phyloP scores from a whole-genome alignment of 192 early-diverging fungal genomes.

The Neocallimastix lanati region DNA sequence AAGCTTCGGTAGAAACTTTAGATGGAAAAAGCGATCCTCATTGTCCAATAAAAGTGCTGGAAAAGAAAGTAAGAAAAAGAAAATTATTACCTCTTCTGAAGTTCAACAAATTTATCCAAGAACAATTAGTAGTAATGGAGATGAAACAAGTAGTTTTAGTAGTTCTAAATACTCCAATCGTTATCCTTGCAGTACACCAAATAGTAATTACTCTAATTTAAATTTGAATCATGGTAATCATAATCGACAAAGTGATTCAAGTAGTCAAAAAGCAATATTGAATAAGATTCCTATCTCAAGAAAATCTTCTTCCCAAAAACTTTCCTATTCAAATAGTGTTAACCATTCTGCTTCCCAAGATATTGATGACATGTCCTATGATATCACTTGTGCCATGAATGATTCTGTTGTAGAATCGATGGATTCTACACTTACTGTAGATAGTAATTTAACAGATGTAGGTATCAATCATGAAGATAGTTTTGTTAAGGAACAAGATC shows the following conservation, averaged over 20 bases:
- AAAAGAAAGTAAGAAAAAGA: neutral
- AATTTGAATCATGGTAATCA: neutral
- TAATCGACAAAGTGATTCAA: no score
- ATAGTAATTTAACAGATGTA: neutral
- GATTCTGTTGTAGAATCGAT: no score
- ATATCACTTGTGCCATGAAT: neutral
- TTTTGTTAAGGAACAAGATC: no score
- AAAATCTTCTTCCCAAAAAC: neutral
- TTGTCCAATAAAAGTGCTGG: neutral
- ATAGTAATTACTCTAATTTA: neutral
- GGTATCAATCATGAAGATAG: no score
- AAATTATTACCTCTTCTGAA: neutral
- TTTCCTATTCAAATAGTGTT: neutral
- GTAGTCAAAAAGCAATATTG: no score
- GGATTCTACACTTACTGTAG: neutral
- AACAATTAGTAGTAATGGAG: neutral
- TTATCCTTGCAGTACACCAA: neutral
- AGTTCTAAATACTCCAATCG: neutral
- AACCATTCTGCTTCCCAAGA: no score
- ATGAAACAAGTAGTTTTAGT: neutral
- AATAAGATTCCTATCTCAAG: no score
- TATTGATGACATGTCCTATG: neutral
- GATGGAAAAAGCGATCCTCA: neutral
- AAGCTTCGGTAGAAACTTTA: neutral
- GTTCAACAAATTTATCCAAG: neutral